Conservation (phyloP, 176 grass and related monocot genomes). For the Phyllostachys edulis region DNA sequence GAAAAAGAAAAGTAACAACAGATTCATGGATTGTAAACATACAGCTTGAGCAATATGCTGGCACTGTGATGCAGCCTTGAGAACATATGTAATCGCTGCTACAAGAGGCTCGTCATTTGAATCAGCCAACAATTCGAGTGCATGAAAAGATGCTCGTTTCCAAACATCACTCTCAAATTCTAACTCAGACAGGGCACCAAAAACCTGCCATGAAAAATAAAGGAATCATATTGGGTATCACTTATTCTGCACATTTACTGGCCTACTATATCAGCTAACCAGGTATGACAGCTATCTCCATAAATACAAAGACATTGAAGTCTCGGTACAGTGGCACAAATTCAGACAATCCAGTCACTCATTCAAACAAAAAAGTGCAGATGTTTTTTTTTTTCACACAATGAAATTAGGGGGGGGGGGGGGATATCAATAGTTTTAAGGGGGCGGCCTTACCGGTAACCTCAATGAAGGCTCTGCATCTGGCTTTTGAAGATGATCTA, state of each 20-base stretch:
- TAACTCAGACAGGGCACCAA: conserved; percentile 68
- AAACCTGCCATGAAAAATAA: conserved; percentile 60
- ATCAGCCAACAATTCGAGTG: conserved; percentile 63
- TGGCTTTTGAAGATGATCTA: conserved; percentile 66
- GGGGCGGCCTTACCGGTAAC: conserved; percentile 57
- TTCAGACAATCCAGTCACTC: conserved; percentile 6
- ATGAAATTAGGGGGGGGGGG: conserved; percentile 16
- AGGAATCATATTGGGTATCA: conserved; percentile 13
- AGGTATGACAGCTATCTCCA: conserved; percentile 17
- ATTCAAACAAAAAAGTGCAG: neutral
- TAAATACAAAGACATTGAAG: conserved; percentile 23
- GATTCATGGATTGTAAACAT: conserved; percentile 41
- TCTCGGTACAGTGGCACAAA: conserved; percentile 5
- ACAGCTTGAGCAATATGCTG: conserved; percentile 76
- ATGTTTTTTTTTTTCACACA: conserved; percentile 1
- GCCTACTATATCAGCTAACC: conserved; percentile 9
- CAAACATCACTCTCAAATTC: conserved; percentile 64
- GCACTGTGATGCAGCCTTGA: conserved; percentile 74
- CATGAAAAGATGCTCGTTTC: conserved; percentile 64
- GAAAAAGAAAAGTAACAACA: conserved; percentile 29
- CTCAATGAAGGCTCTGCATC: conserved; percentile 60
- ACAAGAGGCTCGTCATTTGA: conserved; percentile 69
- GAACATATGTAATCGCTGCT: conserved; percentile 65
- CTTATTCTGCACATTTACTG: conserved; percentile 6
- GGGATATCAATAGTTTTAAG: neutral